phyloP scores from a whole-genome alignment of 2,329 filamentous ascomycete species.

The Ceratocystis papillata region DNA sequence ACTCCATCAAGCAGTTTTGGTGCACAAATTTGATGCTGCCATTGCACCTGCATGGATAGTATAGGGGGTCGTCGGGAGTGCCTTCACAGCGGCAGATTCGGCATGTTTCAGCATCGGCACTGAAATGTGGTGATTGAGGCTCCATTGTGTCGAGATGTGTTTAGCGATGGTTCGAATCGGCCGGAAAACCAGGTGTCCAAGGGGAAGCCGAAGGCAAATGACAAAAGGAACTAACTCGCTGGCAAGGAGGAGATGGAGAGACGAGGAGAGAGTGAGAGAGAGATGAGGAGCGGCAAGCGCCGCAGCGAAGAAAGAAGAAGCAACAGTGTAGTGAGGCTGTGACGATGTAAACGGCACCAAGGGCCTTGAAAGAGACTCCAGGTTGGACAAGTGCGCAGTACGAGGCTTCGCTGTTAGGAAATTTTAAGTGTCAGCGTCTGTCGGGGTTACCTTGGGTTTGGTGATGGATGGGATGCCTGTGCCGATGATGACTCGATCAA shows the following conservation, averaged over 20 bases:
- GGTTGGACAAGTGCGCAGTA: too few species aligned
- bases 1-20: slow-evolving; percentile 96
- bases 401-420: too few species aligned
- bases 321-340: neutral
- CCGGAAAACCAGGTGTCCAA: neutral
- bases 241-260: neutral
- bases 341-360: neutral
- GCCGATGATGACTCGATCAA: too few species aligned
- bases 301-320: neutral
- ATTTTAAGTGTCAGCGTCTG: too few species aligned
- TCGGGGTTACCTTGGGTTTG: too few species aligned
- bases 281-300: neutral
- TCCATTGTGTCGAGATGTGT: slow-evolving; percentile 8
- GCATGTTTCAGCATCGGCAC: slow-evolving; percentile 64
- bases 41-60: slow-evolving; percentile 97
- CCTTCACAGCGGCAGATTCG: slow-evolving; percentile 91
- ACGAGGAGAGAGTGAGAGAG: neutral
- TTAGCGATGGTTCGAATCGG: neutral
- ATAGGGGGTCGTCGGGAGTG: slow-evolving; percentile 71
- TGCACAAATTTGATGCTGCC: slow-evolving; percentile 98
- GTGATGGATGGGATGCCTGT: too few species aligned
- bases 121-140: neutral
- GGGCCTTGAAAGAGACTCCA: neutral
- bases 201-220: neutral
- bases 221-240: neutral